Evolutionary conservation across 495 filamentous ascomycete species (phyloP).

Genomic region (Trypethelium eluteriae): DNA sequence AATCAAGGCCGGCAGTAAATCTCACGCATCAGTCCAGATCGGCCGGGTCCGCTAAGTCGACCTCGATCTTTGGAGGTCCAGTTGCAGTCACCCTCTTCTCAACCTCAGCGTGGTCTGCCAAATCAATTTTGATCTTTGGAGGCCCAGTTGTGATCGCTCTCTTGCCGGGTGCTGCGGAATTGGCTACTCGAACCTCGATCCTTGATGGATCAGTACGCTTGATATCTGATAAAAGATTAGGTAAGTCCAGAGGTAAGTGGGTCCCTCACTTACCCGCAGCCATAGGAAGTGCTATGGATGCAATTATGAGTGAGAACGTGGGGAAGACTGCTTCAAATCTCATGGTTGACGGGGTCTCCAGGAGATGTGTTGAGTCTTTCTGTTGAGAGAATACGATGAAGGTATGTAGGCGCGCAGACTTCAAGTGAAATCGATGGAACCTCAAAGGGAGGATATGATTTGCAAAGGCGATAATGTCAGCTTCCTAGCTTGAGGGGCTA

Average conservation of each 20-base stretch:
- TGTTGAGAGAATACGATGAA: background rate
- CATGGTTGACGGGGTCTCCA: background rate
- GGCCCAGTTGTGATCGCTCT: background rate
- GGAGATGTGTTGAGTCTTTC: background rate
- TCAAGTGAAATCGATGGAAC: too few species aligned
- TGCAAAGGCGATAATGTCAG: too few species aligned
- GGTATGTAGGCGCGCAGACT: background rate
- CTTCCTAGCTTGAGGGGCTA: too few species aligned
- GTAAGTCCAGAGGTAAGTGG: background rate
- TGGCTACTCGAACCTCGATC: background rate
- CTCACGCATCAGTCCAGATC: too few species aligned
- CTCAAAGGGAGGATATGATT: too few species aligned
- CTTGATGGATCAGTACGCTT: background rate
- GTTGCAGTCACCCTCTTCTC: background rate
- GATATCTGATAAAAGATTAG: background rate
- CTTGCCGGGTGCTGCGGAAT: background rate
- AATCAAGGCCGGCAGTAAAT: too few species aligned
- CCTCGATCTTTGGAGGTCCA: too few species aligned
- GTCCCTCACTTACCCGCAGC: background rate
- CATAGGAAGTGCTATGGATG: background rate
- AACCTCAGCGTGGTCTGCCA: background rate
- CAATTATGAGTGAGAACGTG: background rate
- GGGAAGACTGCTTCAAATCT: background rate
- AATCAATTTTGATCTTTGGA: background rate
- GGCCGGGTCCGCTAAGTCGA: too few species aligned